Base-by-base conservation (phyloP, 2,329 filamentous ascomycete genomes). In the Neofusicoccum laricinum region DNA sequence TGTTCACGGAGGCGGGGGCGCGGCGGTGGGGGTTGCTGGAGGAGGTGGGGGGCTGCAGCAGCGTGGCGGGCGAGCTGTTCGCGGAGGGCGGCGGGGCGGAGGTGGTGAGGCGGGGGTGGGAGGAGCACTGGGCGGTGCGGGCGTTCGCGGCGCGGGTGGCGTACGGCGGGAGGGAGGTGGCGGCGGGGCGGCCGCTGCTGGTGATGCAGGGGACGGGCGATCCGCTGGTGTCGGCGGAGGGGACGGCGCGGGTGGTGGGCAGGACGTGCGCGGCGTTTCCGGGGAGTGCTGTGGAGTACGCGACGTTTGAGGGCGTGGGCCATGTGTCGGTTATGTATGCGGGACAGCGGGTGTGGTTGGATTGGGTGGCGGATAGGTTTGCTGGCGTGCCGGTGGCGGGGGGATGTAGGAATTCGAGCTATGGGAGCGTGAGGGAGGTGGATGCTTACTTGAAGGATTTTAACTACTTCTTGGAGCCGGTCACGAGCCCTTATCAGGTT, bases 281-380 rank as follows among this genome's bases (percentile, higher is more conserved):
- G 11, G 10, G 12, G 19, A 41, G 34, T 10, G 17, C 8, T 3
- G 36, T 55, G 2, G 50, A 55, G 50, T 75, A 72, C 62, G 67
- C 68, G 8, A 41, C 61, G 21, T 72, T 71, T 38, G 67, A 68
- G 32, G 69, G 67, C 6, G 68, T 73, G 14, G 68, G 66, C 3
- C 75, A 78, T 61, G 71, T 70, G 2, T 70, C 74, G 14, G 69
- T 71, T 0, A 62, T 76, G 53, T 69, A 65, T 58, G 73, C 71
- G 19, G 66, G 65, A 15, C 73, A 76, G 64, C 67, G 69, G 38
- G 43, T 70, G 7, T 77, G 72, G 70, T 65, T 75, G 65, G 69
- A 74, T 45, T 73, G 71, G 71, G 72, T 74, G 30, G 61, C 53
- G 46, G 69, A 71, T 17, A 64, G 72, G 14, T 74, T 73, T 36